Conservation (phyloP, 371 early-diverging fungal species). For the Mortierella sp. region DNA sequence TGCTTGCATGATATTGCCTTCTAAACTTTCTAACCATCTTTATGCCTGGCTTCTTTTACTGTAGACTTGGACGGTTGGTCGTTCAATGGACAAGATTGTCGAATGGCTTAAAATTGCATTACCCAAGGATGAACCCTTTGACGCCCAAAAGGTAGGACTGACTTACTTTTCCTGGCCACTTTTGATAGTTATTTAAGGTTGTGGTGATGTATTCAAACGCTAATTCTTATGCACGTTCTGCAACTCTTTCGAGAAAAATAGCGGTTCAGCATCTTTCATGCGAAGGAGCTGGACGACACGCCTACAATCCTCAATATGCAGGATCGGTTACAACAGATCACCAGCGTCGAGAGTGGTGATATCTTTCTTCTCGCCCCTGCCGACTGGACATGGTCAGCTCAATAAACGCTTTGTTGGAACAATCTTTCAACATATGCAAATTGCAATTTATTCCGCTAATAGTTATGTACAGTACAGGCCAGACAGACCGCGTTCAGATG, state of each 20-base stretch:
- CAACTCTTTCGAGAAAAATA: not conserved
- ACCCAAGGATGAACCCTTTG: constrained; percentile 38
- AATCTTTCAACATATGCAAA: not conserved
- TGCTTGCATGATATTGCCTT: not conserved
- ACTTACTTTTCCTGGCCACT: not conserved
- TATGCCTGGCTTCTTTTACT: too few species aligned
- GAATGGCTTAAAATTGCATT: constrained; percentile 41
- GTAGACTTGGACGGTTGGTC: constrained; percentile 51
- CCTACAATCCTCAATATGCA: constrained; percentile 25
- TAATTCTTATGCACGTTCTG: too few species aligned
- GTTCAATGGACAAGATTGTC: constrained; percentile 45
- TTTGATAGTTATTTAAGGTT: too few species aligned
- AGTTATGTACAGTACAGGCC: not conserved
- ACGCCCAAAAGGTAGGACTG: constrained; percentile 30
- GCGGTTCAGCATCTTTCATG: constrained; percentile 49
- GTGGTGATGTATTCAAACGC: too few species aligned
- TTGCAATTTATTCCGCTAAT: not conserved
- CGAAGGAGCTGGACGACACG: constrained; percentile 29
- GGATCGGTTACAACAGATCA: constrained; percentile 33
- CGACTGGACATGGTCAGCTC: constrained; percentile 16
- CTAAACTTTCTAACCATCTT: not conserved
- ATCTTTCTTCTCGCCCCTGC: constrained; percentile 37
- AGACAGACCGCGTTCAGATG: not conserved
- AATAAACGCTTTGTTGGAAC: not conserved
- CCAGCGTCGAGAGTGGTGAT: constrained; percentile 40